A percentile compares a stretch with the other conserved stretches of the same genome.
These are phyloP conservation scores for Thalassiosira profunda DNA, from an alignment of 108 stramenopile genomes.

Conservation along the genomic window DNA sequence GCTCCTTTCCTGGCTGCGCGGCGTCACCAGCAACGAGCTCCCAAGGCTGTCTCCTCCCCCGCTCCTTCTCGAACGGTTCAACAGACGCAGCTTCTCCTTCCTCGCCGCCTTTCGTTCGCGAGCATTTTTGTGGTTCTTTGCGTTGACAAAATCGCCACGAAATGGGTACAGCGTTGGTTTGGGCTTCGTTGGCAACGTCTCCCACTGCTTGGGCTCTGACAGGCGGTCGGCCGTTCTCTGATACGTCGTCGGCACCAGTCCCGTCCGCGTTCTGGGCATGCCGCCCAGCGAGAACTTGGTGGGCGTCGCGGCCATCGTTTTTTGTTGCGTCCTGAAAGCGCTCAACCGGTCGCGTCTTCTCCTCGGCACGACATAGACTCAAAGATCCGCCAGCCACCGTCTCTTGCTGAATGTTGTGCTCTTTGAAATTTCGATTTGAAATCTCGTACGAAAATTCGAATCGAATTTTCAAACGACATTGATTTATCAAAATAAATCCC, in stretches of 20 bases:
- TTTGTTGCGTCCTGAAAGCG: too few species aligned
- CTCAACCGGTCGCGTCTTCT: too few species aligned
- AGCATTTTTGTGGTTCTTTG: constrained; percentile 2
- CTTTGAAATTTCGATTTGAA: too few species aligned
- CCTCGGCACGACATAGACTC: too few species aligned
- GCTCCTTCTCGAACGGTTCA: background rate
- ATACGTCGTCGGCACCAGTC: constrained; percentile 19
- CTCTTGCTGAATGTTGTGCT: too few species aligned
- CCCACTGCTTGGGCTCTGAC: constrained; percentile 3
- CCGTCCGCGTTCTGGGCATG: constrained; percentile 13
- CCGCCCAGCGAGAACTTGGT: constrained; percentile 25
- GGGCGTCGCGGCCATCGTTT: too few species aligned
- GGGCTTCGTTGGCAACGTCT: background rate
- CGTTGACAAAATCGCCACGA: constrained; percentile 27
- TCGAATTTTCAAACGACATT: too few species aligned
- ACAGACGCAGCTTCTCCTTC: background rate
- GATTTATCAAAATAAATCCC: too few species aligned
- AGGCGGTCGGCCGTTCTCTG: background rate
- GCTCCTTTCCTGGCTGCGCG: too few species aligned
- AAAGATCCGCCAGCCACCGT: too few species aligned
- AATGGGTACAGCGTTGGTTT: constrained; percentile 7
- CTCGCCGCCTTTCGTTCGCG: background rate
- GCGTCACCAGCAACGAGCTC: background rate
- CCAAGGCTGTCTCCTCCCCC: constrained; percentile 5
- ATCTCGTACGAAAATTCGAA: too few species aligned